These are phyloP conservation scores for Xylariaceae sp. DNA, from an alignment of 2,329 filamentous ascomycete species.

Conservation along the genomic window DNA sequence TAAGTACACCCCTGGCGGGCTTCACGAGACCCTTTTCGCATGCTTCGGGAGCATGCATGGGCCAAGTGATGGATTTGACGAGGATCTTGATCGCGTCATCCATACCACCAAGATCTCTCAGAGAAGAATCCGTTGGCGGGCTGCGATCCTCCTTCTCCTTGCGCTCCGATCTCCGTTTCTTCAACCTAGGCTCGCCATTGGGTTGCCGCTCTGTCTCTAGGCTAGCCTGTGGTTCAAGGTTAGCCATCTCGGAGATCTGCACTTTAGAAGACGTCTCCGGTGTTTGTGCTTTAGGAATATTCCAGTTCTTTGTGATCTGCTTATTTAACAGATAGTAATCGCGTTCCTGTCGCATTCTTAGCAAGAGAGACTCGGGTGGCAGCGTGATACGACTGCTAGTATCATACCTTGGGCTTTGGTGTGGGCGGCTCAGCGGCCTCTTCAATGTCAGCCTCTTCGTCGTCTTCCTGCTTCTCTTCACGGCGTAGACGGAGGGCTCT, in stretches of 20 bases:
- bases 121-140: conserved; percentile 60
- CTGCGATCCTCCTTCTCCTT: conserved; percentile 51
- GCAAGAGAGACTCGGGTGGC: not conserved
- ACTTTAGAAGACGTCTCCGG: conserved; percentile 12
- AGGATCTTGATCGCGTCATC: conserved; percentile 65
- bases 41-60: conserved; percentile 61
- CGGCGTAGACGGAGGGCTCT: conserved; percentile 70
- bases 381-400: not conserved
- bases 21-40: conserved; percentile 63
- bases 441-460: conserved; percentile 30
- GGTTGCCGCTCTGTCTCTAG: conserved; percentile 46
- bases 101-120: conserved; percentile 72
- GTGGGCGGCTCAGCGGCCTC: conserved; percentile 23
- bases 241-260: conserved; percentile 22
- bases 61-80: conserved; percentile 66
- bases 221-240: conserved; percentile 20
- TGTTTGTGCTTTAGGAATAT: conserved; percentile 27
- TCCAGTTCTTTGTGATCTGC: conserved; percentile 40
- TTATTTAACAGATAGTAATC: conserved; percentile 37
- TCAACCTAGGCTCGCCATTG: conserved; percentile 62
- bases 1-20: conserved; percentile 66
- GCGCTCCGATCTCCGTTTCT: conserved; percentile 54
- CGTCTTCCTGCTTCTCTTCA: conserved; percentile 53
- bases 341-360: conserved; percentile 22
- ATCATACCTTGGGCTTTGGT: conserved; percentile 27